Conservation (phyloP, 2,329 filamentous ascomycete species). For the Xylariaceae sp. region DNA sequence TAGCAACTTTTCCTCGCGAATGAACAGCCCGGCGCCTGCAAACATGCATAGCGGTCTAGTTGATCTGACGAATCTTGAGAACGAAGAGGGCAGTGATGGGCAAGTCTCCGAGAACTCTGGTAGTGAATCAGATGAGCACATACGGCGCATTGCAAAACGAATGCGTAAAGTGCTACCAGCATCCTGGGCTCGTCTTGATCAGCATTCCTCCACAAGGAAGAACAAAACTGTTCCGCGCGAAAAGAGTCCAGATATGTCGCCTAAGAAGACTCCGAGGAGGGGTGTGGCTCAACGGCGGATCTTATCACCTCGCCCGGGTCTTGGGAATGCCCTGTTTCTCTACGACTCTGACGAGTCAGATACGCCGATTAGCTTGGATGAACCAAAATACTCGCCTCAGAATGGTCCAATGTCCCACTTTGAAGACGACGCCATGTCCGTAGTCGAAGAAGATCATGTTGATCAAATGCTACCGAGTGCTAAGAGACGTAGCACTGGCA, state of each 20-base stretch:
- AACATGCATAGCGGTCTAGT: slow-evolving; percentile 17
- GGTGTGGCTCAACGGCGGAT: slow-evolving; percentile 48
- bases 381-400: slow-evolving; percentile 6
- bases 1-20: slow-evolving; percentile 24
- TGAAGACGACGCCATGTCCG: slow-evolving; percentile 36
- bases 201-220: slow-evolving; percentile 36
- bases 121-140: slow-evolving; percentile 33
- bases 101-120: slow-evolving; percentile 1
- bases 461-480: slow-evolving; percentile 46
- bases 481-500: slow-evolving; percentile 36
- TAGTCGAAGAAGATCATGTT: slow-evolving; percentile 49
- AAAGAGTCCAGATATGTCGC: slow-evolving; percentile 32
- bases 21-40: slow-evolving; percentile 24
- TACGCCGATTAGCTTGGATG: slow-evolving; percentile 22
- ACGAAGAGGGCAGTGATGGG: slow-evolving; percentile 14
- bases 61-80: slow-evolving; percentile 24
- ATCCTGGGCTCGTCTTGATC: slow-evolving; percentile 62
- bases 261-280: slow-evolving; percentile 37
- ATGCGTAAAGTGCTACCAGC: slow-evolving; percentile 62
- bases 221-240: slow-evolving; percentile 27
- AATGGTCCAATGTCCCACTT: slow-evolving; percentile 16
- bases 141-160: slow-evolving; percentile 33
- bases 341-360: slow-evolving; percentile 44
- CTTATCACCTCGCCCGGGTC: slow-evolving; percentile 26
- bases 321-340: slow-evolving; percentile 36